phyloP scores from a whole-genome alignment of 2,329 filamentous ascomycete species.

The Xylaria digitata region DNA sequence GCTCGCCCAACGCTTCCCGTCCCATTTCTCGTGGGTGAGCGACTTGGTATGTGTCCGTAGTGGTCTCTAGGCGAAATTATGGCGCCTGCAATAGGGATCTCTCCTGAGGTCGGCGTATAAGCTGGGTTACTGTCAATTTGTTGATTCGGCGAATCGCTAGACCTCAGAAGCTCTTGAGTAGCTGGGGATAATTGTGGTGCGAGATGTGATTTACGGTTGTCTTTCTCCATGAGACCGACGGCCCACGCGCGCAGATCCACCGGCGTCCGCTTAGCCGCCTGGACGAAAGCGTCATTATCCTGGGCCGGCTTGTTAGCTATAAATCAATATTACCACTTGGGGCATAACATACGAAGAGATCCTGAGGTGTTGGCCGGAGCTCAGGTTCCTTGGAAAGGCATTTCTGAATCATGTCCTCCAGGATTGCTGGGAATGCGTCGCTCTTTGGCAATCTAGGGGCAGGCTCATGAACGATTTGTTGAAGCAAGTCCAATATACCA shows the following conservation, averaged over 20 bases:
- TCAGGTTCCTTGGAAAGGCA: slow-evolving; percentile 92
- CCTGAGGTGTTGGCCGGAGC: slow-evolving; percentile 88
- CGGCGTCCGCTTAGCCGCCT: slow-evolving; percentile 95
- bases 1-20: slow-evolving; percentile 59
- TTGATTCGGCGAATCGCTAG: slow-evolving; percentile 68
- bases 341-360: slow-evolving; percentile 79
- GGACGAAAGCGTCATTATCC: slow-evolving; percentile 94
- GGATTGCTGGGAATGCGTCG: slow-evolving; percentile 92
- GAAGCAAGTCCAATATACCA: slow-evolving; percentile 93
- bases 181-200: slow-evolving; percentile 82
- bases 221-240: slow-evolving; percentile 89
- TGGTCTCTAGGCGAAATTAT: slow-evolving; percentile 67
- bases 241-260: slow-evolving; percentile 96
- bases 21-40: slow-evolving; percentile 65
- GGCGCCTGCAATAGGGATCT: slow-evolving; percentile 74
- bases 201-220: slow-evolving; percentile 95
- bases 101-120: slow-evolving; percentile 75
- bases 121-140: slow-evolving; percentile 59
- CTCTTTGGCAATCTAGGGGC: slow-evolving; percentile 95
- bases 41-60: slow-evolving; percentile 56
- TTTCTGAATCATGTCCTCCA: slow-evolving; percentile 97
- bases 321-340: slow-evolving; percentile 37
- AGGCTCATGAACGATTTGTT: slow-evolving; percentile 97
- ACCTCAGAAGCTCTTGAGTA: slow-evolving; percentile 78
- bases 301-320: slow-evolving; percentile 53